phyloP scores from a whole-genome alignment of 1,284 basidiomycete genomes.

The Ceratobasidium sp. region DNA sequence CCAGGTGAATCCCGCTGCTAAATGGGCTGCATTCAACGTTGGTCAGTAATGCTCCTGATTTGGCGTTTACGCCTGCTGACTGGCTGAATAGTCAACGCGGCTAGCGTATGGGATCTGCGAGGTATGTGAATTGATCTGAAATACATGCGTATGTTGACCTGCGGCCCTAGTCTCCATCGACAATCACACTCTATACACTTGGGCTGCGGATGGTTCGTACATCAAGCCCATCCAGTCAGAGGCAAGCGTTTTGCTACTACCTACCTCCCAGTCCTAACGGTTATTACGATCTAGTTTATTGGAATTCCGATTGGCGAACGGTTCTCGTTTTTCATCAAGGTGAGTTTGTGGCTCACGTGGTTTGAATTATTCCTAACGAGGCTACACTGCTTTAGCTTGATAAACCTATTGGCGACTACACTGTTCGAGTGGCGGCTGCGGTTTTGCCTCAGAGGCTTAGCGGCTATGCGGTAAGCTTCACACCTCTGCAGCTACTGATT shows the following conservation, averaged over 20 bases:
- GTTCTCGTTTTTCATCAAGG: constrained; percentile 41
- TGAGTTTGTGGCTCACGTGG: background rate
- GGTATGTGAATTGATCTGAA: background rate
- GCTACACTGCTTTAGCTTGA: too few relatives aligned
- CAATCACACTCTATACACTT: constrained; percentile 39
- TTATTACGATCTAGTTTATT: constrained; percentile 6
- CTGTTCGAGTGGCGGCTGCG: constrained; percentile 37
- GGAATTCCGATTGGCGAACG: constrained; percentile 41
- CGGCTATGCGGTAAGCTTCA: constrained; percentile 35
- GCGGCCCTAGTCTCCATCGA: constrained; percentile 31
- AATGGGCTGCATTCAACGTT: constrained; percentile 35
- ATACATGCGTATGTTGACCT: background rate
- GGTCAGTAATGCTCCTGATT: background rate
- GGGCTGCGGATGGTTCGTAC: constrained; percentile 42
- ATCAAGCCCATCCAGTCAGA: constrained; percentile 37
- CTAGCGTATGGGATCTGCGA: constrained; percentile 30
- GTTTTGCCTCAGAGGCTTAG: constrained; percentile 39
- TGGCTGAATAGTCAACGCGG: constrained; percentile 15
- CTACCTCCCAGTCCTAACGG: background rate
- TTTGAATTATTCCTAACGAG: too few relatives aligned
- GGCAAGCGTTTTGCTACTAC: background rate
- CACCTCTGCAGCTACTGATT: too few relatives aligned
- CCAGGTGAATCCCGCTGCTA: constrained; percentile 21
- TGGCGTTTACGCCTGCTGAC: background rate
- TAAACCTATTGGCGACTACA: constrained; percentile 29